These are phyloP conservation scores for Trichoderma reesei DNA, from an alignment of 495 filamentous ascomycete genomes.

Conservation along the genomic window DNA sequence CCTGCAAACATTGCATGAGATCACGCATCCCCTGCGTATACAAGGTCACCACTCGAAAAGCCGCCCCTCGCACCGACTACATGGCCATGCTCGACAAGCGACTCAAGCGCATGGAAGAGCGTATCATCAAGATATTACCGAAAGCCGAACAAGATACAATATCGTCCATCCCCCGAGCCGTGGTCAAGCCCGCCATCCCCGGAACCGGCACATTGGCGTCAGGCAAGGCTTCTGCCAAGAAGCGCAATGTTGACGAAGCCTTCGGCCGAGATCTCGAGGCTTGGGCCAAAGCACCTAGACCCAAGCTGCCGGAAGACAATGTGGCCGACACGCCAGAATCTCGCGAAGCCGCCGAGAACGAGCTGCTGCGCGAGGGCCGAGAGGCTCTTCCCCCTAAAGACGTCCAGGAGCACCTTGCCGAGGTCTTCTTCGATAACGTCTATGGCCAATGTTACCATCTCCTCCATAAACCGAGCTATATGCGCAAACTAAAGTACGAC, in stretches of 20 bases:
- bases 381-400: conserved; percentile 80
- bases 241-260: conserved; percentile 78
- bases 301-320: neutral
- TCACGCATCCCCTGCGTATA: conserved; percentile 97
- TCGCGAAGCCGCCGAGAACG: conserved; percentile 59
- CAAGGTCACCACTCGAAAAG: conserved; percentile 91
- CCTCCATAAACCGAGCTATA: conserved; percentile 95
- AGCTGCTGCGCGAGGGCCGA: conserved; percentile 66
- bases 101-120: conserved; percentile 90
- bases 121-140: conserved; percentile 91
- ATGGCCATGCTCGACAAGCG: conserved; percentile 98
- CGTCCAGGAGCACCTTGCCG: conserved; percentile 86
- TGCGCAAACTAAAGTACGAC: conserved; percentile 65
- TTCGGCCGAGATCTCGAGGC: conserved; percentile 74
- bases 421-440: conserved; percentile 91
- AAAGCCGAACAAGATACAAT: conserved; percentile 59
- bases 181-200: conserved; percentile 70
- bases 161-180: conserved; percentile 31
- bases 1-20: conserved; percentile 91
- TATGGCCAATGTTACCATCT: conserved; percentile 94
- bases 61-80: conserved; percentile 93
- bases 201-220: conserved; percentile 55
- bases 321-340: conserved; percentile 47
- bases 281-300: conserved; percentile 53
- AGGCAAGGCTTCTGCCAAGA: conserved; percentile 51